Conservation (phyloP, 1,139 yeast genomes). For the Hyphopichia khmerensis region DNA sequence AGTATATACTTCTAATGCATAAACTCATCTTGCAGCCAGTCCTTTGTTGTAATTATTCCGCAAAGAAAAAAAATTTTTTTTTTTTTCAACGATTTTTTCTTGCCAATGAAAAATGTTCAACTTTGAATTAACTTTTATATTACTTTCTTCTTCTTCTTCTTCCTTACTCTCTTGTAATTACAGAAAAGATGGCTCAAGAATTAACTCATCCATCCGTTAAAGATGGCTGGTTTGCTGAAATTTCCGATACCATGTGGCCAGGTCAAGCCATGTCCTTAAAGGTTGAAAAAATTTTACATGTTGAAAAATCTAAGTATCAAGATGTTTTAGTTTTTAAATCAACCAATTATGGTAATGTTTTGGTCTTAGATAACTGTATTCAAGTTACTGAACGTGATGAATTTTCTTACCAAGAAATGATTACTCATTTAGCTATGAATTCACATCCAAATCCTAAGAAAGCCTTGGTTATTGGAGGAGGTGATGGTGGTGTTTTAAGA, state of each 20-base stretch:
- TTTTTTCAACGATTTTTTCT: neutral
- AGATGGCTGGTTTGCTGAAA: constrained; percentile 92
- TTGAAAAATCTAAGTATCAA: constrained; percentile 81
- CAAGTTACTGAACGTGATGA: constrained; percentile 95
- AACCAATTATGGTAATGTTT: constrained; percentile 84
- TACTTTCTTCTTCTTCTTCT: neutral
- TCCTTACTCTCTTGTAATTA: no score
- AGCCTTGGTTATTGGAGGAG: constrained; percentile 92
- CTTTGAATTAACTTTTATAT: no score
- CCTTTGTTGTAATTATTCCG: no score
- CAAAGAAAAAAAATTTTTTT: neutral
- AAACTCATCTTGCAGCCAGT: no score
- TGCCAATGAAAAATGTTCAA: neutral
- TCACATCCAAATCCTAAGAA: constrained; percentile 88
- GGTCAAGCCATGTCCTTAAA: constrained; percentile 90
- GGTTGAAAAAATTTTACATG: constrained; percentile 79
- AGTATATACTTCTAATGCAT: no score
- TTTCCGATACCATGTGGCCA: constrained; percentile 89
- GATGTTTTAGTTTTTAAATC: constrained; percentile 87
- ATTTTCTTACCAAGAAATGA: constrained; percentile 94
- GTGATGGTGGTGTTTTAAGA: constrained; percentile 94
- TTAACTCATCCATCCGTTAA: constrained; percentile 66
- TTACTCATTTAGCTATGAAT: constrained; percentile 83
- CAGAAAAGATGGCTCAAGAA: constrained; percentile 32
- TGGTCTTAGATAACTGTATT: constrained; percentile 86